Evolutionary conservation across 179 eudicot genomes (phyloP), one percentile per base, ranked within the genome.

Genomic region (Silene noctiflora): DNA sequence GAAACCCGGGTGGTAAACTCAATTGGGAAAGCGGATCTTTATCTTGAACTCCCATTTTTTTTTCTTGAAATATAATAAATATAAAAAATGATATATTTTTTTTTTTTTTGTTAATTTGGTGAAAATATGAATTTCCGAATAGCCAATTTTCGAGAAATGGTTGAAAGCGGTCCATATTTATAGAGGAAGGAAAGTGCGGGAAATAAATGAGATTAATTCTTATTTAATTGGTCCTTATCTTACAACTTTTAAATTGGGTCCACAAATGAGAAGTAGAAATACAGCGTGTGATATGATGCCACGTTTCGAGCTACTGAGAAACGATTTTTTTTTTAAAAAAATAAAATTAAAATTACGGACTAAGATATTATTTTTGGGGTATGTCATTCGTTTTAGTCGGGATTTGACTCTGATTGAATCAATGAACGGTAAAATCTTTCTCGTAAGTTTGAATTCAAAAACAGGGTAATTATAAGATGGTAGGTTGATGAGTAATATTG

Each of bases 1-100:
- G 79, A 71, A 93, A 93, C 19, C 98, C 98, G 10, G 98, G 98
- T 1, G 98, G 98, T 59, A 93, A 81, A 55, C 90, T 84, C 67
- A 91, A 73, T 69, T 89, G 98, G 12, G 91, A 76, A 25, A 86
- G 78, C 12, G 91, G 93, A 69, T 91, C 93, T 21, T 64, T 62
- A 20, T 84, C 93, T 39, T 58, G 81, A 0, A 91, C 74, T 10
- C 91, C 91, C 94, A 93, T 91, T 75, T 75, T 72, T 56, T 19
- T 19, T 16, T 12, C 10, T 14, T 13, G 17, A 44, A 69, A n/a
- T 27, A 2, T 27, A 3, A 6, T 19, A 4, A 35, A 7, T 14
- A 22, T 4, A 33, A 5, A 1, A 39, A 39, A 39, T 39, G 46
- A 27, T 27, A 1, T 27, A 2, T 27, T 27, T 13, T 12, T 16